Evolutionary conservation across 306 rosid genomes (phyloP), one percentile per base, ranked within the genome.

Genomic region (Sechiopsis laciniata): DNA sequence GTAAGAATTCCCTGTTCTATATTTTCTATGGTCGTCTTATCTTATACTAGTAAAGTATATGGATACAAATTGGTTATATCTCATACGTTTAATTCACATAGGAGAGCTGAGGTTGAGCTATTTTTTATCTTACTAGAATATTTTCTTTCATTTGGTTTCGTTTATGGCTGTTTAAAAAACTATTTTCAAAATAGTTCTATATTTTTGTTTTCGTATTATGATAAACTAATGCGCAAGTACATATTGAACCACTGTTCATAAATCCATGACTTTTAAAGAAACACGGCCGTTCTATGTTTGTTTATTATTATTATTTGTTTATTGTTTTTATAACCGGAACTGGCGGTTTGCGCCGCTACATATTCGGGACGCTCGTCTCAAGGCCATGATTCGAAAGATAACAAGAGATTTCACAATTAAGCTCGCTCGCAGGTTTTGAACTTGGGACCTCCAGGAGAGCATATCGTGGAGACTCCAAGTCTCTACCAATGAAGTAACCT

Each of bases 1-100:
- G 97, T 92, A 87, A 92, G 96, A 77, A 53, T 70, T 52, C 78
- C 67, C 75, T 73, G 57, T 52, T 57, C 51, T 50, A 76, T 61
- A 61, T 73, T 55, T 37, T 75, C 37, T 10, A 4, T 65, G 3
- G 54, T 42, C 17, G 12, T 65, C 51, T 65, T 65, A 59, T 26
- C 54, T 63, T 63, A 37, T 63, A 32, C 69, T 13, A n/a, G 12
- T 35, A 35, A 37, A 63, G 7, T 26, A 60, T 60, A 61, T 14
- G 20, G 10, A 14, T 35, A 63, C 24, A 63, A 63, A 37, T 35
- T 63, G 20, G 50, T 63, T 32, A 19, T 62, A 10, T 63, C 22
- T 63, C 50, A 15, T 63, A 29, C 13, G 45, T 29, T 20, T 17
- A 20, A 7, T 56, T 56, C 10, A 17, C 24, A 56, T 17, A 2